Percentiles rank a stretch among this genome's conserved stretches.
Evolutionary conservation across 2,329 filamentous ascomycete genomes (phyloP).

Genomic region (Cucurbitaria berberidis): DNA sequence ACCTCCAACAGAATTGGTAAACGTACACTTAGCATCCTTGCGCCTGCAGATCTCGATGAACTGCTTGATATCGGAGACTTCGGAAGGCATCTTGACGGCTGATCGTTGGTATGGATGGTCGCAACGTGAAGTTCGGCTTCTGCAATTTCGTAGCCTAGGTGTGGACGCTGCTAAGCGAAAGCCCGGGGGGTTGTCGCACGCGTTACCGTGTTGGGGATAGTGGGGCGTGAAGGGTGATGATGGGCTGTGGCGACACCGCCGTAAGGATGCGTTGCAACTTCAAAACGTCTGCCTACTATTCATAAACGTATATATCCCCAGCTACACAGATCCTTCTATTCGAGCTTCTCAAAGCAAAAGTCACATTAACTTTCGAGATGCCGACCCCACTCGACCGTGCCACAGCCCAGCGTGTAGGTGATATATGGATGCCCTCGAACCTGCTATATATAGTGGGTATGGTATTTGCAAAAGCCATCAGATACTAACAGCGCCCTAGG

Average conservation of each 20-base stretch:
- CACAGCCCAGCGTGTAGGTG: slow-evolving; percentile 52
- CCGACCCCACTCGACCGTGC: slow-evolving; percentile 58
- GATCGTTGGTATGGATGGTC: slow-evolving; percentile 39
- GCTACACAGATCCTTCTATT: not conserved
- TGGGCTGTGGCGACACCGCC: slow-evolving; percentile 31
- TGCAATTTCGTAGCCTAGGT: slow-evolving; percentile 29
- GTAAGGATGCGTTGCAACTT: slow-evolving; percentile 12
- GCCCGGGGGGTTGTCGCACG: slow-evolving; percentile 29
- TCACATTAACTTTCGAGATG: slow-evolving; percentile 42
- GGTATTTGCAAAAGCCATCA: not conserved
- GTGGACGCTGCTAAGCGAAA: slow-evolving; percentile 49
- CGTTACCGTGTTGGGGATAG: slow-evolving; percentile 28
- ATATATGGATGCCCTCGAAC: slow-evolving; percentile 24
- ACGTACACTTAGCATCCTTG: slow-evolving; percentile 99
- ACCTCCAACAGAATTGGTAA: not conserved
- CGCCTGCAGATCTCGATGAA: slow-evolving; percentile 99
- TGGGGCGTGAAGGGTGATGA: slow-evolving; percentile 21
- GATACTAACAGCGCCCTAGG: slow-evolving; percentile 21
- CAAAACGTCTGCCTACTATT: slow-evolving; percentile 16
- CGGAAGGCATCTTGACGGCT: slow-evolving; percentile 88
- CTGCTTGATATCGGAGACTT: slow-evolving; percentile 98
- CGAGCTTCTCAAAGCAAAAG: not conserved
- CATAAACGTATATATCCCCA: not conserved
- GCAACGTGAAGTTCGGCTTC: slow-evolving; percentile 23
- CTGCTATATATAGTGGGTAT: slow-evolving; percentile 31